Evolutionary conservation across 768 basidiomycete species (phyloP).

Genomic region (Boletus tylopilopsis): DNA sequence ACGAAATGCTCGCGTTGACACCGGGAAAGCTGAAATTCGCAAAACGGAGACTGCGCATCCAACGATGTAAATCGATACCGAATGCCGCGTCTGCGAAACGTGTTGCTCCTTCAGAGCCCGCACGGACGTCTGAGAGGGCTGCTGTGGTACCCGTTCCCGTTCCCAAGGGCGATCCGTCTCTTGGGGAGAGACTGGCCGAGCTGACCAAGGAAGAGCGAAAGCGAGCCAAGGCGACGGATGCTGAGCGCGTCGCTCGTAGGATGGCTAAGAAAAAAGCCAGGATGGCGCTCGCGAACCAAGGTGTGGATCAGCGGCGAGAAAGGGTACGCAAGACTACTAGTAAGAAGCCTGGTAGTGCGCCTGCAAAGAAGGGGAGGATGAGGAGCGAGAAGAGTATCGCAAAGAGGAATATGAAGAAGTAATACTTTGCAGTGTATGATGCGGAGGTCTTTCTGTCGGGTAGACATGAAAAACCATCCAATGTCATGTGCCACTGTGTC

Average conservation of each 20-base stretch:
- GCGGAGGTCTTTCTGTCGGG: too few species aligned
- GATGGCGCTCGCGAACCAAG: slow-evolving; percentile 44
- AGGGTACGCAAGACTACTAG: slow-evolving; percentile 42
- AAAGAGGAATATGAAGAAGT: slow-evolving; percentile 62
- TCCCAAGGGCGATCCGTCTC: slow-evolving; percentile 77
- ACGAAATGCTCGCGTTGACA: slow-evolving; percentile 85
- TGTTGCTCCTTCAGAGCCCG: slow-evolving; percentile 1
- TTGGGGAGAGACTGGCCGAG: slow-evolving; percentile 74
- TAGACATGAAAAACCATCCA: too few species aligned
- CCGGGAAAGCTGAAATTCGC: slow-evolving; percentile 80
- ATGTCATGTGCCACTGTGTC: too few species aligned
- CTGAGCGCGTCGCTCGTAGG: slow-evolving; percentile 77
- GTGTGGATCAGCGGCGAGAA: slow-evolving; percentile 43
- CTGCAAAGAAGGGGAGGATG: slow-evolving; percentile 36
- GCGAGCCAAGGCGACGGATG: slow-evolving; percentile 70
- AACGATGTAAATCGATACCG: slow-evolving; percentile 79
- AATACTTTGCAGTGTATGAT: too few species aligned
- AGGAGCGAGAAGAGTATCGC: slow-evolving; percentile 51
- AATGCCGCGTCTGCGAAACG: slow-evolving; percentile 30
- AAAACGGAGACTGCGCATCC: slow-evolving; percentile 87
- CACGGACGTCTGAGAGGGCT: neutral
- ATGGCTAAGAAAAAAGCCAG: slow-evolving; percentile 88
- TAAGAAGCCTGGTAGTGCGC: slow-evolving; percentile 19
- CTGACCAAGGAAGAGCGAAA: slow-evolving; percentile 87
- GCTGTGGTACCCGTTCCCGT: slow-evolving; percentile 20